Evolutionary conservation across 139 green algal species (phyloP).

Genomic region (Tetradesmus obliquus): DNA sequence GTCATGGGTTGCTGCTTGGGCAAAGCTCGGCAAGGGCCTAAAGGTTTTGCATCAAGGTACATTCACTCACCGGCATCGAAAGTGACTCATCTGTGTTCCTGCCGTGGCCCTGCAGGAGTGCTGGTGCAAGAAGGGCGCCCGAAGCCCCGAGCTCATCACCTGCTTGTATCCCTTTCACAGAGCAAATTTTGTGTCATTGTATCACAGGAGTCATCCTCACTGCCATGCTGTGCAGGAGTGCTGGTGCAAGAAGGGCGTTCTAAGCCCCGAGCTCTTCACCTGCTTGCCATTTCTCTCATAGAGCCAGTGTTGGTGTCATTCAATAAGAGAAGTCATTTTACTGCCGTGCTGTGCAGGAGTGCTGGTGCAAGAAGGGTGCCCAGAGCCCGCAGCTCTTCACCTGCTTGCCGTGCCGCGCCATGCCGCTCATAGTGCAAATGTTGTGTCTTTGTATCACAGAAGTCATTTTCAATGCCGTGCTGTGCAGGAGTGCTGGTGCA

Average conservation of each 20-base stretch:
- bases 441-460: not conserved
- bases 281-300: conserved; percentile 37
- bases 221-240: conserved; percentile 65
- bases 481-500: conserved; percentile 89
- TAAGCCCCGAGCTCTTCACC: conserved; percentile 67
- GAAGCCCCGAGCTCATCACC: conserved; percentile 66
- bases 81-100: no score
- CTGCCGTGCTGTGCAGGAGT: conserved; percentile 64
- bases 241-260: conserved; percentile 91
- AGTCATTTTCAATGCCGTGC: no score
- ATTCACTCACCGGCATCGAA: no score
- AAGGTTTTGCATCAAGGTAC: no score
- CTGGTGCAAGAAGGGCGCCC: conserved; percentile 91
- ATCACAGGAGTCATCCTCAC: no score
- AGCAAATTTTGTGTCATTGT: not conserved
- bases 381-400: conserved; percentile 69
- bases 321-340: no score
- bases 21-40: no score
- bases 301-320: not conserved
- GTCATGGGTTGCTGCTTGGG: no score
- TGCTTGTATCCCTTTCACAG: no score
- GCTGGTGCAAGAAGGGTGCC: conserved; percentile 90
- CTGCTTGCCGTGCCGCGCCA: no score
- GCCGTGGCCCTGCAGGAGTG: conserved; percentile 65
- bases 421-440: not conserved